A percentile compares a stretch with the other conserved stretches of the same genome.
Conservation (phyloP, 768 basidiomycete genomes). For the Agrocybe pediades region DNA sequence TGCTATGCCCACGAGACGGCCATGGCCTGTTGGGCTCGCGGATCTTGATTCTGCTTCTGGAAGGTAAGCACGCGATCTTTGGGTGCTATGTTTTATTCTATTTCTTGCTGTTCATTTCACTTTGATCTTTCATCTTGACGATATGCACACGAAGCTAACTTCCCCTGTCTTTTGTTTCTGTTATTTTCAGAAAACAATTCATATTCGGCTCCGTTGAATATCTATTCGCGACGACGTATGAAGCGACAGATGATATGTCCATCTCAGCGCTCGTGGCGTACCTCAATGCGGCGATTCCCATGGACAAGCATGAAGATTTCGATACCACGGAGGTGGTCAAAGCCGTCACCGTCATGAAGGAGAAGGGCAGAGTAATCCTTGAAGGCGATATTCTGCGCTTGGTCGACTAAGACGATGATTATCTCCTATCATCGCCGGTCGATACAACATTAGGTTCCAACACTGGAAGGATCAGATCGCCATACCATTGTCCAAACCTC, state of each 20-base stretch:
- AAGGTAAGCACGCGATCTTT: conserved; percentile 46
- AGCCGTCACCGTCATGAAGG: conserved; percentile 46
- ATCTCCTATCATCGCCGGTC: too few relatives aligned
- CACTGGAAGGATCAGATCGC: too few relatives aligned
- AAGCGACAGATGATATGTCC: conserved; percentile 63
- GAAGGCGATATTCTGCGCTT: conserved; percentile 51
- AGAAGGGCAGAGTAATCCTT: conserved; percentile 47
- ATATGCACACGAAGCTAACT: neutral
- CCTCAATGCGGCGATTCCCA: conserved; percentile 75
- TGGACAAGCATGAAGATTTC: conserved; percentile 81
- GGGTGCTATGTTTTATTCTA: conserved; percentile 1
- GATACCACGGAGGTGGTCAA: conserved; percentile 72
- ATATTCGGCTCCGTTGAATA: conserved; percentile 61
- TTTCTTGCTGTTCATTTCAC: neutral
- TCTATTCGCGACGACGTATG: conserved; percentile 71
- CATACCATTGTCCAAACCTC: too few relatives aligned
- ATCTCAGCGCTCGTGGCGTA: conserved; percentile 71
- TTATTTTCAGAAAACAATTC: conserved; percentile 53
- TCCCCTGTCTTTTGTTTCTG: conserved; percentile 6
- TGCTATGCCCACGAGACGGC: conserved; percentile 20
- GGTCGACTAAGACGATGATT: too few relatives aligned
- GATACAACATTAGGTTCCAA: too few relatives aligned
- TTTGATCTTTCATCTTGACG: conserved; percentile 3
- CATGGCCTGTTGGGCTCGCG: conserved; percentile 44
- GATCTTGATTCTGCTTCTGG: conserved; percentile 63